A percentile compares a stretch with the other conserved stretches of the same genome.
Evolutionary conservation across 306 rosid genomes (phyloP).

Genomic region (Glycyrrhiza uralensis): DNA sequence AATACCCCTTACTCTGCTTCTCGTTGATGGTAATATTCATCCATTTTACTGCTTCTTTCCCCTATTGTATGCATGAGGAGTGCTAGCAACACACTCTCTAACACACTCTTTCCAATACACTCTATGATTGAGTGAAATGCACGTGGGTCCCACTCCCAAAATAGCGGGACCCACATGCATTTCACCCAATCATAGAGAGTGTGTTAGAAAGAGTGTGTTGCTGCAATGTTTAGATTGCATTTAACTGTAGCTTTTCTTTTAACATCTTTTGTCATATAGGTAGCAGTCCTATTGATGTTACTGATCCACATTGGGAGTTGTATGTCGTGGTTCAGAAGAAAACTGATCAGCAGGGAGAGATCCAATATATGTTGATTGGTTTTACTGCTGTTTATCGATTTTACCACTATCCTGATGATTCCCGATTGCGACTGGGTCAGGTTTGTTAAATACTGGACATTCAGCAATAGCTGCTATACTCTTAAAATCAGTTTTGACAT

Average conservation of each 20-base stretch:
- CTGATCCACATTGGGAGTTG: conserved; percentile 87
- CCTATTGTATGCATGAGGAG: not conserved
- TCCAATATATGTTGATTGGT: conserved; percentile 56
- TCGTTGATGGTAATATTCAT: conserved; percentile 71
- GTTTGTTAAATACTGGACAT: conserved; percentile 32
- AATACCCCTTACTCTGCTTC: conserved; percentile 86
- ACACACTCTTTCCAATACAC: too few relatives aligned
- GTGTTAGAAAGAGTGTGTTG: too few relatives aligned
- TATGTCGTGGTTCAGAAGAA: conserved; percentile 63
- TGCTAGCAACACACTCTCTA: too few relatives aligned
- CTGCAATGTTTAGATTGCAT: not conserved
- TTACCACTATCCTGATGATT: conserved; percentile 72
- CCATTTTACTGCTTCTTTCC: conserved; percentile 1
- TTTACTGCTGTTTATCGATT: conserved; percentile 87
- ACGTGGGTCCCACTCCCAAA: too few relatives aligned
- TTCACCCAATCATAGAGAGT: too few relatives aligned
- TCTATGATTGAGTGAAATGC: too few relatives aligned
- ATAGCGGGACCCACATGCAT: too few relatives aligned
- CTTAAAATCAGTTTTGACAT: not conserved
- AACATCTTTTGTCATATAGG: conserved; percentile 43
- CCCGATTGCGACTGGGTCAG: conserved; percentile 88
- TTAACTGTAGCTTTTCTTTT: not conserved
- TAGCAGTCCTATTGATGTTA: conserved; percentile 85
- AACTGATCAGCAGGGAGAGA: conserved; percentile 50
- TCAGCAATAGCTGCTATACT: conserved; percentile 8